These are phyloP conservation scores for Ceratocystis huliohia DNA, from an alignment of 2,329 filamentous ascomycete species.

Conservation along the genomic window DNA sequence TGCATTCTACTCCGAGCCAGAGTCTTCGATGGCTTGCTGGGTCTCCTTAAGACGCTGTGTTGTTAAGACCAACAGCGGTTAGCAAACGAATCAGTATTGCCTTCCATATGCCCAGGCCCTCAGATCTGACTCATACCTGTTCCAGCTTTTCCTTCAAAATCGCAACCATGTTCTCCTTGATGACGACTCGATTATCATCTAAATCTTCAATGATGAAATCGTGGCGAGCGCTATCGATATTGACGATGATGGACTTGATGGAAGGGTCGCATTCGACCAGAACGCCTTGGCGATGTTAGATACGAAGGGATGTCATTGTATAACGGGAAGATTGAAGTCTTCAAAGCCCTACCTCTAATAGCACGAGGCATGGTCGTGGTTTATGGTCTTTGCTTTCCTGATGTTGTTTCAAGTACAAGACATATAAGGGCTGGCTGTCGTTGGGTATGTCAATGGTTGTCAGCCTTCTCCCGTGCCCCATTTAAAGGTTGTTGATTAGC, in stretches of 20 bases:
- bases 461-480: neutral
- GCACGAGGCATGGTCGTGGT: constrained; percentile 41
- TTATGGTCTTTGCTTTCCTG: neutral
- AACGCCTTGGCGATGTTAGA: constrained; percentile 39
- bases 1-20: constrained; percentile 35
- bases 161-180: constrained; percentile 60
- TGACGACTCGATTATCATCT: constrained; percentile 61
- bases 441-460: neutral
- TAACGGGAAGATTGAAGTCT: neutral
- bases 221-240: constrained; percentile 57
- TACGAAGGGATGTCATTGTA: constrained; percentile 12
- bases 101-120: neutral
- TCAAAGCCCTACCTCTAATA: constrained; percentile 37
- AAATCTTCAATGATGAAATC: constrained; percentile 70
- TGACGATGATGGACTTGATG: constrained; percentile 73
- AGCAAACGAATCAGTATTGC: neutral
- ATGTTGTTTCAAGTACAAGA: neutral
- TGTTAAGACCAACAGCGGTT: neutral
- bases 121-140: constrained; percentile 34
- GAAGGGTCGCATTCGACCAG: constrained; percentile 75
- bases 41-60: constrained; percentile 40
- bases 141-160: constrained; percentile 57
- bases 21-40: constrained; percentile 39
- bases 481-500: neutral
- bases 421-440: neutral